These are phyloP conservation scores for Neurospora sp. DNA, from an alignment of 2,329 filamentous ascomycete genomes.

Conservation along the genomic window DNA sequence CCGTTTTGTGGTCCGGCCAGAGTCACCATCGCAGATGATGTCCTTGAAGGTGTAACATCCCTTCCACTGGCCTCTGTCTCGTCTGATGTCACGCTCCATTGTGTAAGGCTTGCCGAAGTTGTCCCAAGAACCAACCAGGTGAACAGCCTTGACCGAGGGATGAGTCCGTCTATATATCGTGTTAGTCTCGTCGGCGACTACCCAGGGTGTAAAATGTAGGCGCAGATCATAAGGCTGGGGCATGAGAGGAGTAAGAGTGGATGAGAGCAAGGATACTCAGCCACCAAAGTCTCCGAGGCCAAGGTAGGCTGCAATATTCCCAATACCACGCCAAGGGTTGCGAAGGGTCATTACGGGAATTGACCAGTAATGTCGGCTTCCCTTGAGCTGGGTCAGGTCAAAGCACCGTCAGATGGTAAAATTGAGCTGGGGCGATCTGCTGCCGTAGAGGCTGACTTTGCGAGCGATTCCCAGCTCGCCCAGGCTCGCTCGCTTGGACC, in stretches of 20 bases:
- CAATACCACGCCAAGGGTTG: neutral
- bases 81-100: conserved; percentile 71
- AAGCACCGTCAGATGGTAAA: neutral
- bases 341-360: neutral
- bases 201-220: neutral
- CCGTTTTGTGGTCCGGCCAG: conserved; percentile 44
- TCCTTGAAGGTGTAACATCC: conserved; percentile 81
- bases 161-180: conserved; percentile 42
- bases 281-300: neutral
- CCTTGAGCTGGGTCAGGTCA: neutral
- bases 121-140: conserved; percentile 88
- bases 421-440: neutral
- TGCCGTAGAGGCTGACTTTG: neutral
- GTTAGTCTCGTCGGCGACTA: conserved; percentile 6
- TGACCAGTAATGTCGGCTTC: neutral
- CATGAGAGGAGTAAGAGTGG: neutral
- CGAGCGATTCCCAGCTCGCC: neutral
- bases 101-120: conserved; percentile 73
- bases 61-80: conserved; percentile 69
- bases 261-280: neutral
- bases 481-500: neutral
- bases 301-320: neutral
- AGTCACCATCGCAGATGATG: conserved; percentile 71
- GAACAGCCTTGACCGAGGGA: conserved; percentile 57
- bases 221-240: neutral